These are phyloP conservation scores for Herpetomonas samuelpessoai DNA, from an alignment of 208 protist genomes.

Conservation along the genomic window DNA sequence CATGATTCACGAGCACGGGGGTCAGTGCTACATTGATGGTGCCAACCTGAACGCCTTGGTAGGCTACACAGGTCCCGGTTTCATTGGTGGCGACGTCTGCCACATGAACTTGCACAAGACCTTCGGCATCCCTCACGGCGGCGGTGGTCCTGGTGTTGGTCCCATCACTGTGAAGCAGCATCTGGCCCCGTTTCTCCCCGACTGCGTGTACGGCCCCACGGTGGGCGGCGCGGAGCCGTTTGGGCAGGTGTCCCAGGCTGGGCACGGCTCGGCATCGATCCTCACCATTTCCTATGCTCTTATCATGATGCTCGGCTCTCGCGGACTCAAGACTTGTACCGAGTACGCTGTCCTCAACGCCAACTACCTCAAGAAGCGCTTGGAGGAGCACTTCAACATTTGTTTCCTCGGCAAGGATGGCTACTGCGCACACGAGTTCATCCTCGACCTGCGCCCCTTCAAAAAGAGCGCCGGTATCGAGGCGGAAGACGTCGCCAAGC, in stretches of 20 bases:
- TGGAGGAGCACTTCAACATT: slow-evolving; percentile 94
- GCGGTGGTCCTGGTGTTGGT: slow-evolving; percentile 97
- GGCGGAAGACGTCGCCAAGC: slow-evolving; percentile 97
- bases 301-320: slow-evolving; percentile 94
- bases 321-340: slow-evolving; percentile 90
- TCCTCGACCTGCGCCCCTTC: slow-evolving; percentile 94
- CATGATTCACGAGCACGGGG: slow-evolving; percentile 90
- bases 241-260: slow-evolving; percentile 91
- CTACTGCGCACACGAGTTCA: slow-evolving; percentile 97
- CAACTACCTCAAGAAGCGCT: slow-evolving; percentile 96
- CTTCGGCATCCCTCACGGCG: slow-evolving; percentile 96
- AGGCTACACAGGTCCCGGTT: slow-evolving; percentile 93
- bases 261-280: slow-evolving; percentile 94
- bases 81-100: slow-evolving; percentile 97
- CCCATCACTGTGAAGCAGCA: slow-evolving; percentile 95
- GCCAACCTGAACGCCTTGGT: slow-evolving; percentile 98
- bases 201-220: slow-evolving; percentile 56
- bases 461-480: slow-evolving; percentile 92
- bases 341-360: slow-evolving; percentile 97
- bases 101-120: slow-evolving; percentile 99
- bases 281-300: slow-evolving; percentile 96
- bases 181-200: slow-evolving; percentile 92
- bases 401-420: slow-evolving; percentile 87
- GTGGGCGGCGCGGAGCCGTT: slow-evolving; percentile 72
- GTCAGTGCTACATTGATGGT: slow-evolving; percentile 98